Evolutionary conservation across 163 green algal genomes (phyloP).

Genomic region (Scenedesmus sp.): DNA sequence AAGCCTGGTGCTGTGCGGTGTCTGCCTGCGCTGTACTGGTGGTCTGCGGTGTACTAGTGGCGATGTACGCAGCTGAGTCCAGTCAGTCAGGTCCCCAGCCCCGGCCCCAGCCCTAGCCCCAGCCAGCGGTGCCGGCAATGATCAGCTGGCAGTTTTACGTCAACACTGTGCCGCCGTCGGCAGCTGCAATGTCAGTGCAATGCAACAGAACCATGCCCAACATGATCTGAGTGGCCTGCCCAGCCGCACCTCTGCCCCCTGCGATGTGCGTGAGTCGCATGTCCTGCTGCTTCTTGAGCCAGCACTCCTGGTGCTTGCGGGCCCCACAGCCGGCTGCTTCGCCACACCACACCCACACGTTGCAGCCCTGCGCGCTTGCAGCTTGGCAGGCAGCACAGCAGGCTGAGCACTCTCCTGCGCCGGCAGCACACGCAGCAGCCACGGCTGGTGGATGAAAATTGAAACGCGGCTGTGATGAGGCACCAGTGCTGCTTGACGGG

Average conservation of each 20-base stretch:
- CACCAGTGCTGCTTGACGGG: too few relatives aligned
- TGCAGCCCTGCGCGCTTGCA: constrained; percentile 60
- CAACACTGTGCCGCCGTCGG: neutral
- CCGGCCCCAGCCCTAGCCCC: too few relatives aligned
- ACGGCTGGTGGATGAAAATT: neutral
- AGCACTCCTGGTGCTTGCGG: constrained; percentile 65
- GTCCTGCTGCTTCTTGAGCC: constrained; percentile 65
- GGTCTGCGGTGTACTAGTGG: neutral
- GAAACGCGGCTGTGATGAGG: too few relatives aligned
- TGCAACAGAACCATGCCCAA: too few relatives aligned
- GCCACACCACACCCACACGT: constrained; percentile 79
- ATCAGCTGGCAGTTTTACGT: too few relatives aligned
- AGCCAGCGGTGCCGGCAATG: neutral
- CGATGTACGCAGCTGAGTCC: neutral
- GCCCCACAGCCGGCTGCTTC: constrained; percentile 55
- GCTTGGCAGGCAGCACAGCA: constrained; percentile 66
- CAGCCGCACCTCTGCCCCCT: constrained; percentile 30
- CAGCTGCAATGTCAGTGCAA: neutral
- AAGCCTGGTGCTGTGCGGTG: neutral
- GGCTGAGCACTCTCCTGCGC: constrained; percentile 49
- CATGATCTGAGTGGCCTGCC: too few relatives aligned
- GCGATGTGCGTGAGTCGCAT: constrained; percentile 50
- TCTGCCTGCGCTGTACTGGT: neutral
- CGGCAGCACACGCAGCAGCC: neutral
- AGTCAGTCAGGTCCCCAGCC: too few relatives aligned